These are phyloP conservation scores for Erodium maritimum DNA, from an alignment of 345 rosid species.

Conservation along the genomic window DNA sequence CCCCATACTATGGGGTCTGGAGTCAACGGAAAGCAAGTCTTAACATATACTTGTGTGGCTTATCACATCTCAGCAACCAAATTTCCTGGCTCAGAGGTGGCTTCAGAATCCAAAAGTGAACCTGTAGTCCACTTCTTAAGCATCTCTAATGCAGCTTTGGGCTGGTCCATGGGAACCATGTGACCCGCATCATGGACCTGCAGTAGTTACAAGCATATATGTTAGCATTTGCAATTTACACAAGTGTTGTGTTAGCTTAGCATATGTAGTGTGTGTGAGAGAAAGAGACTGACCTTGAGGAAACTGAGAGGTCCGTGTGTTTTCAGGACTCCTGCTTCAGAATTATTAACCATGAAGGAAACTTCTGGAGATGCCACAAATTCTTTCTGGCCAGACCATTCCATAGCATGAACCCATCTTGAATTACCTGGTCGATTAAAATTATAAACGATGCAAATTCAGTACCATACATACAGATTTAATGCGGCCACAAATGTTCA, in stretches of 20 bases:
- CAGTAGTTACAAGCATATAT: constrained; percentile 3
- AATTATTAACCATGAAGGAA: constrained; percentile 59
- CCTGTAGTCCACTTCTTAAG: constrained; percentile 72
- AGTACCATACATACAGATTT: not conserved
- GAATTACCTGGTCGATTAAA: constrained; percentile 55
- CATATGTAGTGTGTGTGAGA: not conserved
- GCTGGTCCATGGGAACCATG: constrained; percentile 99
- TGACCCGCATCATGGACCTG: constrained; percentile 94
- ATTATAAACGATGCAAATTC: not conserved
- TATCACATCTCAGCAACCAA: constrained; percentile 63
- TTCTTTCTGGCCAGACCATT: constrained; percentile 74
- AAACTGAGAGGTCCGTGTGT: constrained; percentile 63
- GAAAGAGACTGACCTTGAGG: constrained; percentile 55
- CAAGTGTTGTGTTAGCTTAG: too few species aligned
- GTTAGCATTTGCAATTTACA: constrained; percentile 4
- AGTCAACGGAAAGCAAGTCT: not conserved
- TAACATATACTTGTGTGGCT: not conserved
- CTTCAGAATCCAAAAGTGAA: constrained; percentile 19
- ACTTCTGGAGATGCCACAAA: constrained; percentile 54
- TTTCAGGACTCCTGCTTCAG: constrained; percentile 68
- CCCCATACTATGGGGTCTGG: not conserved
- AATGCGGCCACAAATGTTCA: too few species aligned
- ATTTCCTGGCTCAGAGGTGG: constrained; percentile 14
- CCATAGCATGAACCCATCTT: constrained; percentile 99
- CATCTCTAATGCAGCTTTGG: constrained; percentile 81